Conservation (phyloP, 148 eudicot genomes). For the Linanthus parryae region DNA sequence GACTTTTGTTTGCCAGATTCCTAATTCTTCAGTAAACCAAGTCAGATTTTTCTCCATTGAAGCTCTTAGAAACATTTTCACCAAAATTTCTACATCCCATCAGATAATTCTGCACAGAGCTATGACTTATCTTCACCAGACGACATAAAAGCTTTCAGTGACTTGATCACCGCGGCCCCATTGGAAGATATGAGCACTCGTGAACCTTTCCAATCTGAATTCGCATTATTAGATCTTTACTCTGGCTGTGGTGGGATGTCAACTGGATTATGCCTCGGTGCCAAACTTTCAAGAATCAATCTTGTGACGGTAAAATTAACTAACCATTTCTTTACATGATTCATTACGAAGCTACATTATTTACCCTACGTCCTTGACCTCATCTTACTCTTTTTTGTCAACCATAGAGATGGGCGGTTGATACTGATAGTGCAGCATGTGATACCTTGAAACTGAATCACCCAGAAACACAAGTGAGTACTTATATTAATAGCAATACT, state of each 20-base stretch:
- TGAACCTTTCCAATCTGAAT: conserved; percentile 37
- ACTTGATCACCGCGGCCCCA: conserved; percentile 31
- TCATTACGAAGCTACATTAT: conserved; percentile 5
- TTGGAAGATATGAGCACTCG: conserved; percentile 28
- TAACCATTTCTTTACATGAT: neutral
- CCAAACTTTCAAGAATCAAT: conserved; percentile 63
- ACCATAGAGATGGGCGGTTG: conserved; percentile 88
- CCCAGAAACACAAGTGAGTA: conserved; percentile 73
- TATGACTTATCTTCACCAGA: conserved; percentile 17
- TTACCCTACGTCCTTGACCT: neutral
- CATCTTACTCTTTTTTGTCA: conserved; percentile 3
- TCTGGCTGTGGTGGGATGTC: conserved; percentile 99
- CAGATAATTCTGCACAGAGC: conserved; percentile 26
- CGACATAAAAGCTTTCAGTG: conserved; percentile 13
- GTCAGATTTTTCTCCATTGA: neutral
- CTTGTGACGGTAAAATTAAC: conserved; percentile 57
- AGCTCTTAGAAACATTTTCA: neutral
- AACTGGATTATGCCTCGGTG: conserved; percentile 87
- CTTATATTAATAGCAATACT: neutral
- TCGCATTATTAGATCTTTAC: conserved; percentile 71
- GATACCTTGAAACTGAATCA: conserved; percentile 89
- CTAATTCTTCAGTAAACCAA: neutral
- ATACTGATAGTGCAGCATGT: conserved; percentile 59
- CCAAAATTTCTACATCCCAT: conserved; percentile 1
- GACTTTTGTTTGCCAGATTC: neutral